phyloP scores from a whole-genome alignment of 495 filamentous ascomycete genomes.

The Cercophora sp. region DNA sequence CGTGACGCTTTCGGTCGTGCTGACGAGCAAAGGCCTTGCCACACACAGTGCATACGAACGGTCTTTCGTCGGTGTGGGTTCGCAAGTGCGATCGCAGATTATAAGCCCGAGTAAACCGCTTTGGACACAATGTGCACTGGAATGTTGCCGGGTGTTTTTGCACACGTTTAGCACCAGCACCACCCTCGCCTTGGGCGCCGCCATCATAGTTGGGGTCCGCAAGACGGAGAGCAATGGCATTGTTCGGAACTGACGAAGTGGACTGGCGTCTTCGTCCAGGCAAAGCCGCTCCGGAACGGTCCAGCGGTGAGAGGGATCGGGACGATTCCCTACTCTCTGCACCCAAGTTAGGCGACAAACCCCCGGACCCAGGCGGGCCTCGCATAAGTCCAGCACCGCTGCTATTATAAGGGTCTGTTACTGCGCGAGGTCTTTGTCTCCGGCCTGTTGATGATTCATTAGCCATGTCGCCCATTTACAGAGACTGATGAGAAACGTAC shows the following conservation, averaged over 20 bases:
- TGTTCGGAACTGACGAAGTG: constrained; percentile 79
- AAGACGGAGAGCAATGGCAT: constrained; percentile 88
- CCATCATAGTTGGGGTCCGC: constrained; percentile 80
- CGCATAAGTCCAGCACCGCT: constrained; percentile 37
- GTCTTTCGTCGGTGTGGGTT: constrained; percentile 87
- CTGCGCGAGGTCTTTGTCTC: constrained; percentile 60
- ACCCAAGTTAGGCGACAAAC: constrained; percentile 43
- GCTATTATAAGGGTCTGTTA: constrained; percentile 68
- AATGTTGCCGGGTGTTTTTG: constrained; percentile 96
- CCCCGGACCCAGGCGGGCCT: constrained; percentile 33
- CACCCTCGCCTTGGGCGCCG: constrained; percentile 40
- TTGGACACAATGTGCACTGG: constrained; percentile 80
- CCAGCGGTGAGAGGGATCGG: constrained; percentile 67
- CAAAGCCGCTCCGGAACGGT: constrained; percentile 53
- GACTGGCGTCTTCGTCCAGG: constrained; percentile 73
- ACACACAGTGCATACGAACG: constrained; percentile 93
- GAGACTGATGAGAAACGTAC: constrained; percentile 61
- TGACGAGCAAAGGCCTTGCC: constrained; percentile 96
- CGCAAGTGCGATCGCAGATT: constrained; percentile 88
- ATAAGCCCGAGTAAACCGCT: constrained; percentile 84
- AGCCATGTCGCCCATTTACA: too few species aligned
- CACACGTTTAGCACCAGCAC: constrained; percentile 62
- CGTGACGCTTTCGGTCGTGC: constrained; percentile 87
- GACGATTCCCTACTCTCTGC: constrained; percentile 47
- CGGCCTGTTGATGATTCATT: too few species aligned